Conservation (phyloP, 1,284 basidiomycete genomes). For the Clitocybe nebularis region DNA sequence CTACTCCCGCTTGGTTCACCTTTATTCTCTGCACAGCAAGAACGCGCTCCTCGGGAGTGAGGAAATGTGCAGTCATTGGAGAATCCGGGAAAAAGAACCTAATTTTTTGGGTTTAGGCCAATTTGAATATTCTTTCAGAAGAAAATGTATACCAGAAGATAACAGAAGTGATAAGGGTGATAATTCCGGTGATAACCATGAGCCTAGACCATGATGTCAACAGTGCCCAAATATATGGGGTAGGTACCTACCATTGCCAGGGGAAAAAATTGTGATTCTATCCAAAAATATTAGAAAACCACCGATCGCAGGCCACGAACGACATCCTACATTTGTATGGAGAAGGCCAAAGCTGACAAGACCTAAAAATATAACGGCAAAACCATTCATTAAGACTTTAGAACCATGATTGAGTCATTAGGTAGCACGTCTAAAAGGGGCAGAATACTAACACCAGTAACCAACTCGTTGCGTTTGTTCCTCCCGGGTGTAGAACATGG, state of each 20-base stretch:
- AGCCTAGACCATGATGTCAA: conserved; percentile 44
- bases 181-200: conserved; percentile 67
- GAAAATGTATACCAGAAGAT: conserved; percentile 43
- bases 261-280: conserved; percentile 30
- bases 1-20: conserved; percentile 68
- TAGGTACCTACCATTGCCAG: conserved; percentile 40
- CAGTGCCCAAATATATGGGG: conserved; percentile 1
- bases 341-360: conserved; percentile 68
- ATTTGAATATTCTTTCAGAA: too few relatives aligned
- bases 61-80: conserved; percentile 66
- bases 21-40: conserved; percentile 65
- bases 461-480: conserved; percentile 74
- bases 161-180: conserved; percentile 59
- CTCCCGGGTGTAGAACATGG: conserved; percentile 70
- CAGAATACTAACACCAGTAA: conserved; percentile 61
- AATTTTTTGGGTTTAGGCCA: too few relatives aligned
- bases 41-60: conserved; percentile 63
- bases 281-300: conserved; percentile 3
- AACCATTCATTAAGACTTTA: conserved; percentile 60
- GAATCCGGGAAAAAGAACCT: conserved; percentile 77
- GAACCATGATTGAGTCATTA: conserved; percentile 14
- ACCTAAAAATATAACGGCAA: conserved; percentile 64
- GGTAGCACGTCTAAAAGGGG: background rate
- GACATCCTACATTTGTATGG: conserved; percentile 39
- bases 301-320: background rate